These are phyloP conservation scores for Neocucurbitaria cava DNA, from an alignment of 2,329 filamentous ascomycete species.

Conservation along the genomic window DNA sequence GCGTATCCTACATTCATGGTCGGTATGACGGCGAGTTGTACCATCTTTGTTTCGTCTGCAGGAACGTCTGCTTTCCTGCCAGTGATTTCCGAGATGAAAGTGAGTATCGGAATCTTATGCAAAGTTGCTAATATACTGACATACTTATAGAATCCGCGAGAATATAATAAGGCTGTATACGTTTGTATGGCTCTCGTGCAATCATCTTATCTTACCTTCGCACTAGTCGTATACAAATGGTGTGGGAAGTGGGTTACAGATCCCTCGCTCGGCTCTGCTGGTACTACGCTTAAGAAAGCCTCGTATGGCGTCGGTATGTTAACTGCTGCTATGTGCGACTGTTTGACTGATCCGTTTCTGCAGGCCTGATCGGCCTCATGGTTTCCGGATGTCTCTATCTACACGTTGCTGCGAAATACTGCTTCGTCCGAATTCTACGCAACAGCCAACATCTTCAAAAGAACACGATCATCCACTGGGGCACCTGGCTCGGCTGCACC, in stretches of 20 bases:
- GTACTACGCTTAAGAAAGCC: conserved; percentile 65
- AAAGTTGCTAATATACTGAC: background rate
- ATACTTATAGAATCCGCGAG: conserved; percentile 53
- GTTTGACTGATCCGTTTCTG: background rate
- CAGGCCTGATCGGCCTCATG: conserved; percentile 57
- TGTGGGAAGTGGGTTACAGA: conserved; percentile 68
- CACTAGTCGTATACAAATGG: conserved; percentile 66
- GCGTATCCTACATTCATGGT: conserved; percentile 63
- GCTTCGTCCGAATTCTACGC: conserved; percentile 62
- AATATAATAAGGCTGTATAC: conserved; percentile 68
- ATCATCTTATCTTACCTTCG: conserved; percentile 64
- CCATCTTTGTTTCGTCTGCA: conserved; percentile 66
- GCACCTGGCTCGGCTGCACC: conserved; percentile 62
- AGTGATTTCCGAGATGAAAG: conserved; percentile 69
- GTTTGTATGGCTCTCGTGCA: conserved; percentile 65
- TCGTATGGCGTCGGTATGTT: conserved; percentile 62
- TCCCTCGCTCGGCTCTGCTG: conserved; percentile 67
- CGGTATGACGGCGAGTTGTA: conserved; percentile 62
- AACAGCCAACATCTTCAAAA: conserved; percentile 58
- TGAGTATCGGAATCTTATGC: background rate
- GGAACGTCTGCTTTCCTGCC: conserved; percentile 67
- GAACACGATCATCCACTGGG: conserved; percentile 61
- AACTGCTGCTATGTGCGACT: background rate
- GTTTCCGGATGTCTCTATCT: conserved; percentile 57
- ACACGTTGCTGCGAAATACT: conserved; percentile 61